Evolutionary conservation across 257 asterid genomes (phyloP).

Genomic region (Agastache rugosa): DNA sequence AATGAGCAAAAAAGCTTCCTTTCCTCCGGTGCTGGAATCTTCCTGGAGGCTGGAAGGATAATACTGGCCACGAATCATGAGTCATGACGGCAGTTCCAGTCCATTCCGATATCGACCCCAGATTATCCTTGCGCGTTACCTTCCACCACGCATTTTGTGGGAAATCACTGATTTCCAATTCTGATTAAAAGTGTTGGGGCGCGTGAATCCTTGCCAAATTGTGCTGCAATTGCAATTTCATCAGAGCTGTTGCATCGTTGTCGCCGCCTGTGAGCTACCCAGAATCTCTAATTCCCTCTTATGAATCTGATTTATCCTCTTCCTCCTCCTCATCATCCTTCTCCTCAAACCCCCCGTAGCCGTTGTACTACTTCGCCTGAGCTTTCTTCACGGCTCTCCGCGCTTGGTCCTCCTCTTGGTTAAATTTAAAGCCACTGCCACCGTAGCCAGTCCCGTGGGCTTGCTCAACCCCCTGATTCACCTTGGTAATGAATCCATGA

Average conservation of each 20-base stretch:
- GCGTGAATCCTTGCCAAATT: too few relatives aligned
- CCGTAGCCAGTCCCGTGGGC: conserved; percentile 94
- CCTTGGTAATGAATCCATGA: conserved; percentile 75
- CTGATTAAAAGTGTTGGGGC: too few relatives aligned
- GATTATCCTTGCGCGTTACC: conserved; percentile 91
- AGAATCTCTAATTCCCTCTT: conserved; percentile 76
- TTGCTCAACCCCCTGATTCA: conserved; percentile 85
- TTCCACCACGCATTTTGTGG: conserved; percentile 98
- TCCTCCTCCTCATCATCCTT: too few relatives aligned
- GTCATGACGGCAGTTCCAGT: conserved; percentile 96
- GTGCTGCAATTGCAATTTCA: too few relatives aligned
- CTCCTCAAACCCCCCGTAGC: too few relatives aligned
- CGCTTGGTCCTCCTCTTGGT: conserved; percentile 88
- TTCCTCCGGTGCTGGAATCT: conserved; percentile 68
- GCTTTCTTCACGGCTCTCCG: conserved; percentile 90
- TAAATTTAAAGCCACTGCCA: conserved; percentile 90
- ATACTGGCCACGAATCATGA: conserved; percentile 79
- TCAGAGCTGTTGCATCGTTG: too few relatives aligned
- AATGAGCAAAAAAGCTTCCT: conserved; percentile 84
- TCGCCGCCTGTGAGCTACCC: too few relatives aligned
- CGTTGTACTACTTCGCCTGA: conserved; percentile 84
- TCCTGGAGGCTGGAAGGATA: conserved; percentile 82
- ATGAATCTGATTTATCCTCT: conserved; percentile 92
- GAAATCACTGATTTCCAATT: too few relatives aligned
- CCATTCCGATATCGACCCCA: conserved; percentile 93